Evolutionary conservation across 352 stramenopile genomes (phyloP), one percentile per base, ranked within the genome.

Genomic region (Pythium pyrilobum): DNA sequence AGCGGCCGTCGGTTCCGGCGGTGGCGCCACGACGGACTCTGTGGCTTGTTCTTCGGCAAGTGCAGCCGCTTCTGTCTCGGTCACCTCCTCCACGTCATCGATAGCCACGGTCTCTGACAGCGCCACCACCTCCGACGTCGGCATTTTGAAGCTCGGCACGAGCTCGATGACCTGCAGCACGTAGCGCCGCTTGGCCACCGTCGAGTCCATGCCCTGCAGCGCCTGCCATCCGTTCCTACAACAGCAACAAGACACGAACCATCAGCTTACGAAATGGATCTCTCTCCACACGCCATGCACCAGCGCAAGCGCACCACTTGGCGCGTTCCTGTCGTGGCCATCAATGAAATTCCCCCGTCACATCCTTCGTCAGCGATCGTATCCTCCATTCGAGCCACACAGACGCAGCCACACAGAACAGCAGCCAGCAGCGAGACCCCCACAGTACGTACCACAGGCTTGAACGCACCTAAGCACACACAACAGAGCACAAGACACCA

Each of bases 191-290:
- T 80, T 72, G 36, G 74, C 78, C 16, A 74, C 55, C 0, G 47
- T 66, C 28, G 49, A 42, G 28, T 67, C 39, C 53, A 74, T 73
- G 0, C 75, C 73, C 4, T 66, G 56, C 9, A 83, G 59, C 0
- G 49, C 54, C 27, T 75, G 47, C 74, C 76, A 87, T 9, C 65
- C 79, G 34, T 72, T 77, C 78, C 78, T 89, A 45, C 10, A 39
- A n/a, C n/a, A n/a, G n/a, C n/a, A n/a, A n/a, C n/a, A n/a, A n/a
- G n/a, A n/a, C n/a, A n/a, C n/a, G n/a, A n/a, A n/a, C n/a, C n/a
- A n/a, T n/a, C n/a, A n/a, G n/a, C n/a, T n/a, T n/a, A n/a, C n/a
- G n/a, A n/a, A n/a, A n/a, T n/a, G n/a, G n/a, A n/a, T n/a, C n/a
- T n/a, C n/a, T n/a, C n/a, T n/a, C n/a, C n/a, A n/a, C n/a, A n/a